Evolutionary conservation across 2,329 filamentous ascomycete genomes (phyloP).

Genomic region (Alternaria sp.): DNA sequence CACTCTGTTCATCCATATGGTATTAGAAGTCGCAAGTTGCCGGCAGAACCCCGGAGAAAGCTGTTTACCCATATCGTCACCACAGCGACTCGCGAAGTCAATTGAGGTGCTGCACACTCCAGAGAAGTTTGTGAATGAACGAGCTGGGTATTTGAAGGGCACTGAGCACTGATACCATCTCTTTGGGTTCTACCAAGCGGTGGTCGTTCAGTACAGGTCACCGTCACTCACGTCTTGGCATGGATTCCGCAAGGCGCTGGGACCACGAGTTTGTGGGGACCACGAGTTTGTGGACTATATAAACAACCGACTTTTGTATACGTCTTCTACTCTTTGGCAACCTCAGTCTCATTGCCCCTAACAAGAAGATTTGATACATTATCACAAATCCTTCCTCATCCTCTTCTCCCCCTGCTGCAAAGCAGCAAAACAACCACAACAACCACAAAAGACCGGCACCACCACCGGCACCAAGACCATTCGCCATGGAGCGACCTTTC

Average conservation of each 20-base stretch:
- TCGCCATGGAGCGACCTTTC: not conserved
- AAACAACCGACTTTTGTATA: not conserved
- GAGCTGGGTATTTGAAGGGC: not conserved
- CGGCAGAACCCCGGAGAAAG: no score
- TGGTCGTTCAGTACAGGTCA: not conserved
- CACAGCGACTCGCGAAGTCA: no score
- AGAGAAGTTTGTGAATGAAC: no score
- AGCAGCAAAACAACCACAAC: not conserved
- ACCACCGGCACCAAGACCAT: not conserved
- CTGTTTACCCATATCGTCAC: no score
- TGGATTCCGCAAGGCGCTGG: not conserved
- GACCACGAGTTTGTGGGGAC: not conserved
- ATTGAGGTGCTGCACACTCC: no score
- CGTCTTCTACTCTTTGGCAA: not conserved
- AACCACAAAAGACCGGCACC: not conserved
- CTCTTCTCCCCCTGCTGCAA: not conserved
- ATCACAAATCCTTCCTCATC: not conserved
- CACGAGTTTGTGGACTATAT: not conserved
- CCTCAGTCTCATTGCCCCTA: not conserved
- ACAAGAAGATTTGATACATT: not conserved
- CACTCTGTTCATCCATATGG: no score
- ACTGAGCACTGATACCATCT: not conserved
- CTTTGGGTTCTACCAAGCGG: not conserved
- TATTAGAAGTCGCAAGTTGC: no score
- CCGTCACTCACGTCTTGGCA: constrained; percentile 1